Conservation (phyloP, 257 asterid species). For the Osmanthus fragrans region DNA sequence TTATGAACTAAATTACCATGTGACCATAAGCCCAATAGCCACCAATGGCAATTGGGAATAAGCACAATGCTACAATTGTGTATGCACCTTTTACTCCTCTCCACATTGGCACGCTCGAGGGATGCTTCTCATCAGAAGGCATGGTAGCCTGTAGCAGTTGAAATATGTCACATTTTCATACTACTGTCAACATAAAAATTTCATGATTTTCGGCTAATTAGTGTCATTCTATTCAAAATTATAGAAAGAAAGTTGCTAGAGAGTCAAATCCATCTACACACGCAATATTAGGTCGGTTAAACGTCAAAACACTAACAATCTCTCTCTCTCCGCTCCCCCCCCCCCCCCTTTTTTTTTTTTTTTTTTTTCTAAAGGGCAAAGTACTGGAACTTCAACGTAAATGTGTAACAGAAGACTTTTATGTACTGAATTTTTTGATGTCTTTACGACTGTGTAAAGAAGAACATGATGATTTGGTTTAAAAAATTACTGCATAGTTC, state of each 20-base stretch:
- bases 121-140: conserved; percentile 93
- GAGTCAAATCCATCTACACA: background rate
- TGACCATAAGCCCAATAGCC: conserved; percentile 93
- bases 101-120: conserved; percentile 92
- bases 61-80: conserved; percentile 59
- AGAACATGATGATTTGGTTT: too few relatives aligned
- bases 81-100: conserved; percentile 76
- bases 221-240: background rate
- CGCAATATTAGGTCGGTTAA: too few relatives aligned
- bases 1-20: conserved; percentile 34
- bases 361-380: too few relatives aligned
- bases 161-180: background rate
- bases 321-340: too few relatives aligned
- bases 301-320: too few relatives aligned
- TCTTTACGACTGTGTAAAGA: background rate
- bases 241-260: background rate
- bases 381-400: background rate
- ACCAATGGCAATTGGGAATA: conserved; percentile 73
- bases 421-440: background rate
- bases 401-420: background rate
- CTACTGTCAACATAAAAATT: too few relatives aligned
- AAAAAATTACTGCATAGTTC: too few relatives aligned
- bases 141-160: conserved; percentile 63
- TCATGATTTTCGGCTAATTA: background rate
- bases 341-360: too few relatives aligned